These are phyloP conservation scores for Fusarium staphyleae DNA, from an alignment of 2,329 filamentous ascomycete genomes.

Conservation along the genomic window DNA sequence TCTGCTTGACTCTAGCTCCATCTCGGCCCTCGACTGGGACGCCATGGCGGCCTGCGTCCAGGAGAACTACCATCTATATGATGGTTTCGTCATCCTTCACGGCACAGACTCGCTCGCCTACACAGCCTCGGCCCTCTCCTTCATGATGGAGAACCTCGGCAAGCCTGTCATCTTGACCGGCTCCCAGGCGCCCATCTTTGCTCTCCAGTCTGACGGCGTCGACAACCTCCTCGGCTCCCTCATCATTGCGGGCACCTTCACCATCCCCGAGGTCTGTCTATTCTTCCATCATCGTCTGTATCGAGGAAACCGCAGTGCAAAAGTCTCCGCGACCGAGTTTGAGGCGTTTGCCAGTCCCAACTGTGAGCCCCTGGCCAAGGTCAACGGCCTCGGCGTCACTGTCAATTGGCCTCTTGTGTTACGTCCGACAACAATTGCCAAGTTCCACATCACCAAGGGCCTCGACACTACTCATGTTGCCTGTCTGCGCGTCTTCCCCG, in stretches of 20 bases:
- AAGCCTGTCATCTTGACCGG: conserved; percentile 91
- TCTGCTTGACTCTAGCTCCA: conserved; percentile 87
- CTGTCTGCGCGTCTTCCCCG: conserved; percentile 88
- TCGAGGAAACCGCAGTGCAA: conserved; percentile 86
- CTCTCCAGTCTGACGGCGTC: conserved; percentile 88
- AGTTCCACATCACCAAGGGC: conserved; percentile 76
- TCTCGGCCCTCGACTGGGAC: conserved; percentile 85
- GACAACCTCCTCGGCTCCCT: conserved; percentile 89
- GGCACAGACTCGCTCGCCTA: conserved; percentile 91
- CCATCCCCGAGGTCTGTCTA: conserved; percentile 90
- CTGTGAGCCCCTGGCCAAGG: conserved; percentile 78
- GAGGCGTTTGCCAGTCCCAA: conserved; percentile 92
- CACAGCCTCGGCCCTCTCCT: conserved; percentile 87
- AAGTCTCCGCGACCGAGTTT: conserved; percentile 85
- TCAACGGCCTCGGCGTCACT: conserved; percentile 80
- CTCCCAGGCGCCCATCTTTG: conserved; percentile 85
- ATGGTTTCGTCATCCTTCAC: conserved; percentile 90
- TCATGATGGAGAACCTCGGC: conserved; percentile 90
- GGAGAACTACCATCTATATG: conserved; percentile 86
- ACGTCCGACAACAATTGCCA: conserved; percentile 74
- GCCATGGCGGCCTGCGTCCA: conserved; percentile 81
- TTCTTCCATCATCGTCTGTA: conserved; percentile 94
- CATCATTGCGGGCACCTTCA: conserved; percentile 90
- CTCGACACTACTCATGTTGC: conserved; percentile 89
- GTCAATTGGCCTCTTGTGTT: conserved; percentile 82